Evolutionary conservation across 768 basidiomycete species (phyloP), one percentile per base, ranked within the genome.

Genomic region (Naematelia encephala): DNA sequence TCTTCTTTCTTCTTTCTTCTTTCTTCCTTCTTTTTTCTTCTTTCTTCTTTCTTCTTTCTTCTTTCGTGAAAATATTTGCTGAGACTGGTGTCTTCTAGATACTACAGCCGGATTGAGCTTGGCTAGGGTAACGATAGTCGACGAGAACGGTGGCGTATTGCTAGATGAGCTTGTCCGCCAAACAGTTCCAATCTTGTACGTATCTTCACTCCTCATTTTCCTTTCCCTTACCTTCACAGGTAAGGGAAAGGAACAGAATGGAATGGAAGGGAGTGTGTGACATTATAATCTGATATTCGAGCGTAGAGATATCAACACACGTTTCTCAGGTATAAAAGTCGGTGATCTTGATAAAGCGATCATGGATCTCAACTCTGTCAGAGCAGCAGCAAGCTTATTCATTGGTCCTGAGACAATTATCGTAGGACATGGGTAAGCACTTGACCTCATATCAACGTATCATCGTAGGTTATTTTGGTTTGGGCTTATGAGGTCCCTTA

Each of bases 61-160:
- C 34, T 39, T 39, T 8, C 34, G 16, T 39, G 16, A 16, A 39
- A 8, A 8, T 16, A 47, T 5, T 21, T 47, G 25, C 8, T 11
- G 10, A 21, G 25, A 10, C 21, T 42, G 25, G 51, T 29, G 49
- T 4, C 3, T 5, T 19, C 54, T 50, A 77, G 75, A 93, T 78
- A 89, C 91, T 0, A 97, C 93, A 0, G 89, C 88, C 3, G 96
- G 96, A 0, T 85, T 91, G 82, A 86, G 87, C 21, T 85, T 96
- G 2, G 94, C 91, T 2, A 84, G 96, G 2, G 86, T 96, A 1
- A 96, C 93, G 0, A 84, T 94, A 5, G 84, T 98, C 1, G 88
- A 94, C 70, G 87, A 86, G 5, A 73, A 80, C 0, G 91, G 90
- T 0, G 79, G 80, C 25, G 80, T 85, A 53, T 82, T 97, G 1